Conservation (phyloP, 192 early-diverging fungal genomes). For the Dissophora ornata region DNA sequence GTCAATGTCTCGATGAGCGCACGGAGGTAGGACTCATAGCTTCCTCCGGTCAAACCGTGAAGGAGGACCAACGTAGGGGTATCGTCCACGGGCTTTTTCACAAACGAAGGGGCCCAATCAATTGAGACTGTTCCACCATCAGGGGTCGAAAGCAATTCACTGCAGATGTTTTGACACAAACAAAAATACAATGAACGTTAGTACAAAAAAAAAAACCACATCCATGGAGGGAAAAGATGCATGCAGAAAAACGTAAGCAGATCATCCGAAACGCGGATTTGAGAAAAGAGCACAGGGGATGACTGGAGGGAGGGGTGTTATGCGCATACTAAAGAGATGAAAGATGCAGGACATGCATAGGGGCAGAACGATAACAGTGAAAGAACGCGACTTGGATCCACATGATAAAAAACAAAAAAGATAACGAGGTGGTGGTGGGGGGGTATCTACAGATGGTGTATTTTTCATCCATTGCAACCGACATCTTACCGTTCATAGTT, state of each 20-base stretch:
- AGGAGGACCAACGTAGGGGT: slow-evolving; percentile 85
- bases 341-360: not conserved
- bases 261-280: not conserved
- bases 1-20: slow-evolving; percentile 73
- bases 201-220: not conserved
- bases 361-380: not conserved
- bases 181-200: not conserved
- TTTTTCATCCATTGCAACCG: too few species aligned
- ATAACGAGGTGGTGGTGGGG: too few species aligned
- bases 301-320: not conserved
- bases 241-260: not conserved
- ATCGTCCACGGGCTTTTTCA: slow-evolving; percentile 63
- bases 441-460: too few species aligned
- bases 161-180: slow-evolving; percentile 27
- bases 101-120: slow-evolving; percentile 84
- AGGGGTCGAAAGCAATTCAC: slow-evolving; percentile 69
- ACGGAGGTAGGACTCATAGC: slow-evolving; percentile 90
- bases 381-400: too few species aligned
- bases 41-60: slow-evolving; percentile 94
- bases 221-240: not conserved
- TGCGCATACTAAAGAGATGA: too few species aligned
- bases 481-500: slow-evolving; percentile 71
- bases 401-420: too few species aligned
- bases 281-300: not conserved
- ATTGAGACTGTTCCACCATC: slow-evolving; percentile 90